Base-by-base conservation (phyloP, 2,329 filamentous ascomycete species). In the Exophiala phaeomuriformis region DNA sequence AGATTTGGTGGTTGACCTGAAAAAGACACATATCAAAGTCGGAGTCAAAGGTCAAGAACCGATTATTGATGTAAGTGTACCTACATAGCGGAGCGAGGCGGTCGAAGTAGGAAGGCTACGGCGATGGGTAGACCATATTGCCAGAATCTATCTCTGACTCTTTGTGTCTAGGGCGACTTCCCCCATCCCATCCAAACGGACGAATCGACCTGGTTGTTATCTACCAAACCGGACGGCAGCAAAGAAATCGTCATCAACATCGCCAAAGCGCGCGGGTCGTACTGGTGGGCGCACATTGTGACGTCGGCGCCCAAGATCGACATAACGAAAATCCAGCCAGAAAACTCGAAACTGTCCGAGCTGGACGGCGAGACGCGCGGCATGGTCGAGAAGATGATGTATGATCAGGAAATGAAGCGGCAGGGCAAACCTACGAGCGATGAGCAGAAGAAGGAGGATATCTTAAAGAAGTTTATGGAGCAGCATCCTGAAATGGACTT, bases 301-400 rank as follows among this genome's bases (percentile, higher is more conserved):
- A 94, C 85, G 5, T 73, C 75, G 4, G 91, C 90, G 3, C 93
- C 93, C 59, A 87, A 85, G 72, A 95, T 98, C 71, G 93, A 98
- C 73, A 89, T 94, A 35, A 84, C 85, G 64, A 96, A 95, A 77
- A 97, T 98, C 72, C 82, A 84, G 68, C 93, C 93, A 27, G 93
- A 97, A 73, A 90, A 86, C 68, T 90, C 85, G 68, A 95, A 90
- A 71, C 77, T 98, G 66, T 84, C 86, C 53, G 93, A 98, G 70
- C 76, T 98, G 62, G 91, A 97, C 67, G 93, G 93, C 57, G 87
- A 95, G 77, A 98, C 93, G 50, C 81, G 93, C 60, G 81, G 84
- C 55, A 97, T 98, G 91, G 93, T 98, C 42, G 93, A 98, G 82
- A 98, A 98, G 82, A 98, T 98, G 93, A 98, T 98, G 93, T 98